Base-by-base conservation (phyloP, 2,329 filamentous ascomycete genomes). In the Monilinia fructicola region DNA sequence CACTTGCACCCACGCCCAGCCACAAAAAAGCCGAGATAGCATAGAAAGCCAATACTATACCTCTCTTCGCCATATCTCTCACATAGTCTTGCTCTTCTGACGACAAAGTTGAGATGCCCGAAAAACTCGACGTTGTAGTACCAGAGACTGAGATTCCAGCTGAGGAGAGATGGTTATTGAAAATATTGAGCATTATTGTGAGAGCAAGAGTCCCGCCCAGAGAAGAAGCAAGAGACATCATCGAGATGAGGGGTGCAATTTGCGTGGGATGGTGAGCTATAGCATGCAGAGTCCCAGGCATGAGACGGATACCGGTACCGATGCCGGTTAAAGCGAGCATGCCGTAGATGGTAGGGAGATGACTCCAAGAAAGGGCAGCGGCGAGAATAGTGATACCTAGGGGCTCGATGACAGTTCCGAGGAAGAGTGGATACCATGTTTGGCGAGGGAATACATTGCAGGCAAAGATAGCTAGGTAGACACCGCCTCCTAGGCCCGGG, bases 131-230 rank as follows among this genome's bases (percentile, higher is more conserved):
- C 0, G 46, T 67, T 1, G 42, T 44, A 18, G 54, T 26, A 26
- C 53, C 54, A 2, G 52, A 67, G 2, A 68, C 59, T 68, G 66
- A 78, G 73, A 59, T 72, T 46, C 62, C 74, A 54, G 50, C 65
- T 7, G 26, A 40, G 2, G 76, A 76, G 16, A 67, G 38, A 5
- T 75, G 78, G 69, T 90, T 90, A 73, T 89, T 89, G 75, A 90
- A 90, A 1, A 90, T 87, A 11, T 84, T 82, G 18, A 86, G 83
- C 88, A 90, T 90, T 71, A 90, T 81, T 0, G 87, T 88, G 55
- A 90, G 79, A 0, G 84, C 84, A 3, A 90, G 76, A 0, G 87
- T 89, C 16, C 88, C 87, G 4, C 89, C 88, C 31, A 91, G 83
- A 0, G 86, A 85, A 21, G 84, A 67, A 2, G 86, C 81, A 64